A percentile compares a stretch with the other conserved stretches of the same genome.
phyloP scores from a whole-genome alignment of 148 eudicot genomes.

The Pharnaceum exiguum region DNA sequence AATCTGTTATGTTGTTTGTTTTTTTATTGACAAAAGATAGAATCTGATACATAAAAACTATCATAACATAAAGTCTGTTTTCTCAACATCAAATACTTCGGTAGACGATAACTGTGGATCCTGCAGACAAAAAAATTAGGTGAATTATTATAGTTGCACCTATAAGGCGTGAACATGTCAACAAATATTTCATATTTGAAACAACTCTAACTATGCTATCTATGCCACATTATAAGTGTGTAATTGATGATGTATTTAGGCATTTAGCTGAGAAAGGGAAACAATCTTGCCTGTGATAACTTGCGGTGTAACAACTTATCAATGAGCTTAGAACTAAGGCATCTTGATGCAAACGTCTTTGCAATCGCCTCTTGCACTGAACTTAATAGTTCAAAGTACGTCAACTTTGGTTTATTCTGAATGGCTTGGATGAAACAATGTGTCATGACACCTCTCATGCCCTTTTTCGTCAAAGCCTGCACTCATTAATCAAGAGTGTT shows the following conservation, averaged over 20 bases:
- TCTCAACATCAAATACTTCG: conserved; percentile 24
- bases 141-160: too few species aligned
- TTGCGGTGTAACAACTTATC: conserved; percentile 28
- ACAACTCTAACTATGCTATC: too few species aligned
- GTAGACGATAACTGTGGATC: conserved; percentile 47
- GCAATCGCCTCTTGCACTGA: conserved; percentile 28
- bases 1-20: background rate
- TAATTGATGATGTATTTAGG: too few species aligned
- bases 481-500: background rate
- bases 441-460: conserved; percentile 50
- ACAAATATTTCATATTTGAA: too few species aligned
- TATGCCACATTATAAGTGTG: too few species aligned
- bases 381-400: conserved; percentile 30
- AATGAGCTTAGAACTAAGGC: conserved; percentile 22
- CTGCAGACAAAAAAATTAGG: conserved; percentile 28
- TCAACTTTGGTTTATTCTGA: conserved; percentile 18
- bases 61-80: conserved; percentile 26
- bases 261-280: too few species aligned
- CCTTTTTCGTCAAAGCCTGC: conserved; percentile 47
- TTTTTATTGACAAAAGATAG: too few species aligned
- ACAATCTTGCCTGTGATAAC: conserved; percentile 31
- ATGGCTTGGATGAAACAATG: conserved; percentile 35
- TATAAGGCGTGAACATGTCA: too few species aligned
- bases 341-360: conserved; percentile 27
- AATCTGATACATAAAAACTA: background rate